These are phyloP conservation scores for Lunasporangiospora selenospora DNA, from an alignment of 192 early-diverging fungal species.

Conservation along the genomic window DNA sequence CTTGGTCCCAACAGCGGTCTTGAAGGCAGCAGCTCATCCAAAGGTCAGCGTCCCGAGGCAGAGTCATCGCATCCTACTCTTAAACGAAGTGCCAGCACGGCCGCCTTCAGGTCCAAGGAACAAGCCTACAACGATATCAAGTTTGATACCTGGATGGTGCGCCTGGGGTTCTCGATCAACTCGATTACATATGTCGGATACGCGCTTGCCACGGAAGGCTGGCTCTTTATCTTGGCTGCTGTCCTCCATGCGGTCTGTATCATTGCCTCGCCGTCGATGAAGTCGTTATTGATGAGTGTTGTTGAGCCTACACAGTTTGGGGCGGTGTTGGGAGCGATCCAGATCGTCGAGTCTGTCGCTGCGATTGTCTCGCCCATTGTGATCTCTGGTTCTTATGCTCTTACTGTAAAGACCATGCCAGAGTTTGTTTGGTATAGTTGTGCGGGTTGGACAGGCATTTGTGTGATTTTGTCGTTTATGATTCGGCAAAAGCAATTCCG, in stretches of 20 bases:
- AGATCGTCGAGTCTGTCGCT: constrained; percentile 53
- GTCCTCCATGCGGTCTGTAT: constrained; percentile 35
- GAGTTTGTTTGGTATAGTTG: constrained; percentile 54
- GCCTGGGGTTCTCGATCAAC: constrained; percentile 48
- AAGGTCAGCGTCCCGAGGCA: not conserved
- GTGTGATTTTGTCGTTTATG: constrained; percentile 47
- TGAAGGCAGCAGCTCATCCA: not conserved
- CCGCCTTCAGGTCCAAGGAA: constrained; percentile 3
- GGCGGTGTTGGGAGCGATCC: constrained; percentile 54
- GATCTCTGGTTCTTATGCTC: constrained; percentile 54
- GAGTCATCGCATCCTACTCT: not conserved
- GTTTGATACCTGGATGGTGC: constrained; percentile 58
- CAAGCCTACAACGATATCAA: constrained; percentile 36
- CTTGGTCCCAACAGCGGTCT: not conserved
- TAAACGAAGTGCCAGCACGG: not conserved
- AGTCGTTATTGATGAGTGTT: constrained; percentile 52
- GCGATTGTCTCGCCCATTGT: constrained; percentile 51
- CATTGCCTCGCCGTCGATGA: constrained; percentile 49
- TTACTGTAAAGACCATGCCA: constrained; percentile 49
- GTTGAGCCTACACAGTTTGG: constrained; percentile 56
- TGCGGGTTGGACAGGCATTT: constrained; percentile 31
- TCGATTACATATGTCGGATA: constrained; percentile 29
- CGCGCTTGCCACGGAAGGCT: constrained; percentile 30
- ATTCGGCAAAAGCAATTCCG: constrained; percentile 49
- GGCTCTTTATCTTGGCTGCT: constrained; percentile 20